Conservation (phyloP, 352 stramenopile species). For the Globisporangium alternatum region DNA sequence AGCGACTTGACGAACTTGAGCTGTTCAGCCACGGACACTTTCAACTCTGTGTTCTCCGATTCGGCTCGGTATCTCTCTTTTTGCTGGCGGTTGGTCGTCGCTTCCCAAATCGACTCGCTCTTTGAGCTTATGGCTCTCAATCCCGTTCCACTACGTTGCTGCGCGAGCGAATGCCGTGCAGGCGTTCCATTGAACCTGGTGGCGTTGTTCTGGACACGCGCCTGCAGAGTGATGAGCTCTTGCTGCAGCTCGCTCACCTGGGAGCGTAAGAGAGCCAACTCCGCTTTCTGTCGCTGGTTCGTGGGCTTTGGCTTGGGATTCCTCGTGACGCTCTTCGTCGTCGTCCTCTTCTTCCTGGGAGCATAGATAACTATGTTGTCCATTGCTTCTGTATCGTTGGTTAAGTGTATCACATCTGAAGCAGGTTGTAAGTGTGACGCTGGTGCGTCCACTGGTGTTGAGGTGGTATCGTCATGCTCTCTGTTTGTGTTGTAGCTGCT, state of each 20-base stretch:
- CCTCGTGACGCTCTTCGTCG: background rate
- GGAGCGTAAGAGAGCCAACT: background rate
- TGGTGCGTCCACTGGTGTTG: background rate
- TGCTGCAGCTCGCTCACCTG: background rate
- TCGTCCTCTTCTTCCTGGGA: too few species aligned
- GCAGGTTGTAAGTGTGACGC: background rate
- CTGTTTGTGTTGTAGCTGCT: too few species aligned
- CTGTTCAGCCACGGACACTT: conserved; percentile 38
- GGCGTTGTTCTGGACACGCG: background rate
- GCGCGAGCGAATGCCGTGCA: background rate
- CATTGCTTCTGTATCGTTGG: too few species aligned
- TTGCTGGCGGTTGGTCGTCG: conserved; percentile 34
- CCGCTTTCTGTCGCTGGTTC: background rate
- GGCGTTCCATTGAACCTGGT: background rate
- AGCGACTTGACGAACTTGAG: conserved; percentile 39
- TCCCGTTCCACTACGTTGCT: background rate
- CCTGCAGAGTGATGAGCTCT: background rate
- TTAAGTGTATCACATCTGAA: too few species aligned
- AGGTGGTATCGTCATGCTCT: too few species aligned
- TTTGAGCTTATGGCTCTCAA: background rate
- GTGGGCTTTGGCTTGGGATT: background rate
- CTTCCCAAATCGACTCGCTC: conserved; percentile 24
- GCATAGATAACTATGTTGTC: background rate
- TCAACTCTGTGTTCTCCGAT: conserved; percentile 40
- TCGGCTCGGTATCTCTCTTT: conserved; percentile 32